These are phyloP conservation scores for Blastocrithidia nonstop DNA, from an alignment of 208 protist genomes.

Conservation along the genomic window DNA sequence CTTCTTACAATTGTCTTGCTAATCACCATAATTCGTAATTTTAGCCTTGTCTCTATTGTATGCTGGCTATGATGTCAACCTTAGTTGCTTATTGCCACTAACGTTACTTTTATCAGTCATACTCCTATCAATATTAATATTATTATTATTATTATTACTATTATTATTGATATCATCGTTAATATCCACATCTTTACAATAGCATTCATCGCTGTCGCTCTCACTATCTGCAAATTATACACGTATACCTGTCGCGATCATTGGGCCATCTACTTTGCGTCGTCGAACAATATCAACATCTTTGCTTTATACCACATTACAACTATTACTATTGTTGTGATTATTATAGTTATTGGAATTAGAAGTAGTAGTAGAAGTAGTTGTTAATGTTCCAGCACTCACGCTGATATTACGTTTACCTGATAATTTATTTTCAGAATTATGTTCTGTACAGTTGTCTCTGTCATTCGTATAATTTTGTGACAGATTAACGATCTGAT, in stretches of 20 bases:
- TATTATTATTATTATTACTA: neutral
- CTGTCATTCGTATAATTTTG: too few relatives aligned
- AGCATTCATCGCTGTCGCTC: conserved; percentile 32
- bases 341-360: neutral
- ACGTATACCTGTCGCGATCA: conserved; percentile 48
- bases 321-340: neutral
- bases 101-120: too few relatives aligned
- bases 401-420: too few relatives aligned
- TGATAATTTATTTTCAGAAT: too few relatives aligned
- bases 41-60: too few relatives aligned
- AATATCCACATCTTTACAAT: too few relatives aligned
- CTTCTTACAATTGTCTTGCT: neutral
- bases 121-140: neutral
- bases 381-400: too few relatives aligned
- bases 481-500: too few relatives aligned
- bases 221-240: conserved; percentile 46
- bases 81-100: too few relatives aligned
- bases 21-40: neutral
- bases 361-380: neutral
- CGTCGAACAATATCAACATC: conserved; percentile 33
- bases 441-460: too few relatives aligned
- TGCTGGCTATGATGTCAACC: too few relatives aligned
- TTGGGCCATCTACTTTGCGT: conserved; percentile 57
- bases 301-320: neutral
- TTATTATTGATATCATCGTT: neutral